phyloP scores from a whole-genome alignment of 768 basidiomycete genomes.

The Panus rudis region DNA sequence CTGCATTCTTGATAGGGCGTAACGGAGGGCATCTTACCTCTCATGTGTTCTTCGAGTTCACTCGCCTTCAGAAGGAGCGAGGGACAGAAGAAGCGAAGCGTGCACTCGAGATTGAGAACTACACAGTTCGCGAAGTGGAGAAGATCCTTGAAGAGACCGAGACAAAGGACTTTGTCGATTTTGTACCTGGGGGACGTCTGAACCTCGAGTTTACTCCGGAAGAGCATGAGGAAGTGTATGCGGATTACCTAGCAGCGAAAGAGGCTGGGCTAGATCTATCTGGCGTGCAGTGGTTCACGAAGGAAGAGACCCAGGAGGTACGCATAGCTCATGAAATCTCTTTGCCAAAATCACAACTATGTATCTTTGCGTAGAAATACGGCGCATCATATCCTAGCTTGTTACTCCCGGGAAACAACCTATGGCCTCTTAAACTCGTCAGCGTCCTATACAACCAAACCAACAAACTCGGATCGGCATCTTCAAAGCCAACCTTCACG shows the following conservation, averaged over 20 bases:
- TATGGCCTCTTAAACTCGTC: slow-evolving; percentile 82
- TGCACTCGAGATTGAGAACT: slow-evolving; percentile 47
- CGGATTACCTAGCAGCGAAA: slow-evolving; percentile 48
- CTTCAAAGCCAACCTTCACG: slow-evolving; percentile 24
- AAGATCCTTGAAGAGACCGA: slow-evolving; percentile 38
- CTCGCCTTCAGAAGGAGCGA: slow-evolving; percentile 27
- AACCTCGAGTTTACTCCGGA: slow-evolving; percentile 40
- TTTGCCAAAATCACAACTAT: not conserved
- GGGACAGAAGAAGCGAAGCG: slow-evolving; percentile 51
- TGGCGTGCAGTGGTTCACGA: slow-evolving; percentile 38
- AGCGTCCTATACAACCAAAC: slow-evolving; percentile 51
- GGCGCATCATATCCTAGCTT: slow-evolving; percentile 48
- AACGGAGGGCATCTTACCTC: slow-evolving; percentile 76
- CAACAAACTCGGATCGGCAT: slow-evolving; percentile 6
- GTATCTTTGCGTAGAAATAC: slow-evolving; percentile 23
- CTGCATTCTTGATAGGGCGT: slow-evolving; percentile 39
- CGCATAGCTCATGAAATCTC: slow-evolving; percentile 4
- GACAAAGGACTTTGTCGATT: slow-evolving; percentile 47
- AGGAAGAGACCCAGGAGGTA: slow-evolving; percentile 44
- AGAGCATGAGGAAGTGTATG: slow-evolving; percentile 31
- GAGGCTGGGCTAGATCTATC: slow-evolving; percentile 43
- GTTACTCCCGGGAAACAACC: slow-evolving; percentile 48
- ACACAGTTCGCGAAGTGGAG: slow-evolving; percentile 44
- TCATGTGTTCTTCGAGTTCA: slow-evolving; percentile 39
- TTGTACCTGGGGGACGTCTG: slow-evolving; percentile 52